Percentiles rank a stretch among this genome's conserved stretches.
Evolutionary conservation across 805 yeast species (phyloP).

Genomic region (Peterozyma toletana): DNA sequence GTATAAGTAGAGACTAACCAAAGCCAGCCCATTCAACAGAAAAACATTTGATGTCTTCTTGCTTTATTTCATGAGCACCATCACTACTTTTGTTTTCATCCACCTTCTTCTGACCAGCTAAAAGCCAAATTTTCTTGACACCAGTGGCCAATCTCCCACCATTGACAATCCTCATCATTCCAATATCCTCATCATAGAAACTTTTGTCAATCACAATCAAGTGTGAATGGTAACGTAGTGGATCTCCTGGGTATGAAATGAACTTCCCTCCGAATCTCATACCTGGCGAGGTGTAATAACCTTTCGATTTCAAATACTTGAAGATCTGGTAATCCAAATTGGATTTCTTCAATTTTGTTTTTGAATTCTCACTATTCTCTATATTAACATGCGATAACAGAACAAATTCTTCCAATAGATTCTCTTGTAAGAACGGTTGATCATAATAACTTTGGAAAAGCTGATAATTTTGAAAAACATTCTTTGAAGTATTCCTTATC

Average conservation of each 20-base stretch:
- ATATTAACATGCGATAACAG: constrained; percentile 10
- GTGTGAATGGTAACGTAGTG: constrained; percentile 85
- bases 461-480: constrained; percentile 8
- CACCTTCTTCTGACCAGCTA: constrained; percentile 32
- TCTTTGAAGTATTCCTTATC: constrained; percentile 13
- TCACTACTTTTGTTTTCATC: constrained; percentile 11
- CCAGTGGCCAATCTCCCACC: constrained; percentile 93
- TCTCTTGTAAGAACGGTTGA: constrained; percentile 5
- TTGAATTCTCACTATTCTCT: constrained; percentile 1
- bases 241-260: constrained; percentile 93
- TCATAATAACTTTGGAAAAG: constrained; percentile 12
- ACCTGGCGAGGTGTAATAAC: constrained; percentile 71
- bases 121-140: constrained; percentile 79
- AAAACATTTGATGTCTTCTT: constrained; percentile 36
- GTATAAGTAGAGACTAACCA: constrained; percentile 37
- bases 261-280: constrained; percentile 85
- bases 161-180: constrained; percentile 53
- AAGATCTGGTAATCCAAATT: constrained; percentile 22
- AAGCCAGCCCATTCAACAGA: constrained; percentile 97
- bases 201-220: constrained; percentile 49
- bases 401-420: constrained; percentile 3
- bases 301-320: constrained; percentile 31
- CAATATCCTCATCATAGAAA: constrained; percentile 43
- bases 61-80: constrained; percentile 5
- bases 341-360: neutral